Evolutionary conservation across 208 protist genomes (phyloP).

Genomic region (Histomonas meleagridis): DNA sequence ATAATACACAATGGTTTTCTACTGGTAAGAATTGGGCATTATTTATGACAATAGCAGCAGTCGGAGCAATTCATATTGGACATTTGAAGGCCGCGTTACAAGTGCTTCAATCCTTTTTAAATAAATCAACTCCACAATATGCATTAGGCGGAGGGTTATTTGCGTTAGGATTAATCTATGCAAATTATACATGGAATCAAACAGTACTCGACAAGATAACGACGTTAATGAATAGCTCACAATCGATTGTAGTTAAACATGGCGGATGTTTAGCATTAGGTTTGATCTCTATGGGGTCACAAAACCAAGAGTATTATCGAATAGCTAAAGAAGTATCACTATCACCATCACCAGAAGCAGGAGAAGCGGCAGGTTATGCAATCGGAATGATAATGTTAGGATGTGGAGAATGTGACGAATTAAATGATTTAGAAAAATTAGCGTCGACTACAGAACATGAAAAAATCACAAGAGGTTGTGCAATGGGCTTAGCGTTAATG

Average conservation of each 20-base stretch:
- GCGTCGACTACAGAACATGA: constrained; percentile 93
- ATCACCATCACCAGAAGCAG: neutral
- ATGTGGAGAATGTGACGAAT: neutral
- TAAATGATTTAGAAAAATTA: neutral
- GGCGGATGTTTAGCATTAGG: neutral
- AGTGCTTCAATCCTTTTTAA: neutral
- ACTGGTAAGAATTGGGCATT: neutral
- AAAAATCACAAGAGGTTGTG: constrained; percentile 92
- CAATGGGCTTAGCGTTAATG: constrained; percentile 83
- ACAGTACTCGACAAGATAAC: neutral
- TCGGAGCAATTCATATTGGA: neutral
- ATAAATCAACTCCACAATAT: neutral
- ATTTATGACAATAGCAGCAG: neutral
- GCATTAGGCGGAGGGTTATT: neutral
- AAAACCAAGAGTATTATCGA: neutral
- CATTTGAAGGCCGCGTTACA: neutral
- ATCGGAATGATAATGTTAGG: constrained; percentile 26
- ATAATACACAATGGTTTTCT: neutral
- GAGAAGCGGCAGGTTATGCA: neutral
- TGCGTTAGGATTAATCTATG: neutral
- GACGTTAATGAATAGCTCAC: constrained; percentile 61
- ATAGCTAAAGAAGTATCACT: neutral
- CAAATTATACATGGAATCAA: neutral
- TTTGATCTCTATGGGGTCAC: neutral
- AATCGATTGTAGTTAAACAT: neutral